Base-by-base conservation (phyloP, 2,329 filamentous ascomycete genomes). In the Mollisiaceae sp. region DNA sequence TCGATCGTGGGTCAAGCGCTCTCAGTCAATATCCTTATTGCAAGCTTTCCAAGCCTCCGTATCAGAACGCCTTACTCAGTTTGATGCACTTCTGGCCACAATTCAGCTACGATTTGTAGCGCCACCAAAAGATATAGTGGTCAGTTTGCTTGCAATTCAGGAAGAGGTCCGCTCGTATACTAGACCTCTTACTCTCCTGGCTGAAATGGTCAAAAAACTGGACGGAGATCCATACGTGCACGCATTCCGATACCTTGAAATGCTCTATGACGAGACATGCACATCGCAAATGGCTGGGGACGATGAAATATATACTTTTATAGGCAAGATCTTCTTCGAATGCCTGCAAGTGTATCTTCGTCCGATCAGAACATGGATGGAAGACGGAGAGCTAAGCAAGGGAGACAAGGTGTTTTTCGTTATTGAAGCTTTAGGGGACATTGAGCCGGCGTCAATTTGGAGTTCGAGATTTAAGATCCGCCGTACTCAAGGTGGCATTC, bases 281-380 rank as follows among this genome's bases (percentile, higher is more conserved):
- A 80, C 86, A 60, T 85, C 89, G 0, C 93, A 97, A 74, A 82
- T 92, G 54, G 84, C 86, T 18, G 90, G 90, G 0, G 86, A 92
- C 63, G 79, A 82, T 1, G 75, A 76, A 0, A 80, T 85, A 0
- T 95, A 92, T 73, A 77, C 80, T 45, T 88, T 86, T 45, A 80
- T 95, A 5, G 87, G 87, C 1, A 80, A 80, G 0, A 82, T 95
- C 3, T 95, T 97, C 74, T 89, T 95, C 63, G 85, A 90, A 55
- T 97, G 92, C 74, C 90, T 97, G 65, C 86, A 89, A 64, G 88
- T 92, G 1, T 98, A 97, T 76, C 82, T 96, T 43, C 88, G 88
- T 45, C 92, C 93, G 0, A 90, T 97, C 54, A 85, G 89, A 41
- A 80, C 83, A 18, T 98, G 94, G 94, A 94, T 97, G 88, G 88